A percentile compares a stretch with the other conserved stretches of the same genome.
Conservation (phyloP, 2,329 filamentous ascomycete genomes). For the Exutisphaerella laricina region DNA sequence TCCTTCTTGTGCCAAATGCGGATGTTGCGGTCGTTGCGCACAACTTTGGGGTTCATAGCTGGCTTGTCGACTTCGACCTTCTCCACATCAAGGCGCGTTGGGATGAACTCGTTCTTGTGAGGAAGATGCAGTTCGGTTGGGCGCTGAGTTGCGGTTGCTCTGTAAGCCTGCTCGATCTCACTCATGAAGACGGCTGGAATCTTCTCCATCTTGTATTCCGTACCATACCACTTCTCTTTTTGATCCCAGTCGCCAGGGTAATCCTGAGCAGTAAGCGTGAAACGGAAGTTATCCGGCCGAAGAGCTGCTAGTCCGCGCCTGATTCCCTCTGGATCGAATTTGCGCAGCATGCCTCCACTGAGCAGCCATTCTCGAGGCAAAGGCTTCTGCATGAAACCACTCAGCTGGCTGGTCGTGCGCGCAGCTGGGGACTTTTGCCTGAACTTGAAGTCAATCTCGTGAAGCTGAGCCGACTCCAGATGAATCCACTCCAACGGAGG, state of each 20-base stretch:
- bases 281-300: slow-evolving; percentile 80
- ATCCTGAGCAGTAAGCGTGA: slow-evolving; percentile 76
- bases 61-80: slow-evolving; percentile 83
- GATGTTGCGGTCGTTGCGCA: slow-evolving; percentile 74
- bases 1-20: slow-evolving; percentile 98
- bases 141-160: slow-evolving; percentile 50
- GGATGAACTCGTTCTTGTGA: slow-evolving; percentile 92
- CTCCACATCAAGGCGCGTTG: slow-evolving; percentile 85
- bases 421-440: slow-evolving; percentile 87
- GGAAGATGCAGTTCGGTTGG: slow-evolving; percentile 74
- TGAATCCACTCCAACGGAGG: slow-evolving; percentile 90
- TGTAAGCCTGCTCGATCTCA: slow-evolving; percentile 61
- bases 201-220: slow-evolving; percentile 79
- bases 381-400: slow-evolving; percentile 85
- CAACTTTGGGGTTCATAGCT: slow-evolving; percentile 66
- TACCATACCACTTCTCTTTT: slow-evolving; percentile 97
- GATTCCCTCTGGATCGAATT: slow-evolving; percentile 75
- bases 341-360: slow-evolving; percentile 70
- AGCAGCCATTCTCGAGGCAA: slow-evolving; percentile 81
- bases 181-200: slow-evolving; percentile 70
- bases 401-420: slow-evolving; percentile 79
- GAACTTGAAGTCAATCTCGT: slow-evolving; percentile 92
- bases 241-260: slow-evolving; percentile 78
- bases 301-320: slow-evolving; percentile 66
- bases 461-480: slow-evolving; percentile 81